Conservation (phyloP, 345 rosid genomes). For the Cardamine resedifolia region DNA sequence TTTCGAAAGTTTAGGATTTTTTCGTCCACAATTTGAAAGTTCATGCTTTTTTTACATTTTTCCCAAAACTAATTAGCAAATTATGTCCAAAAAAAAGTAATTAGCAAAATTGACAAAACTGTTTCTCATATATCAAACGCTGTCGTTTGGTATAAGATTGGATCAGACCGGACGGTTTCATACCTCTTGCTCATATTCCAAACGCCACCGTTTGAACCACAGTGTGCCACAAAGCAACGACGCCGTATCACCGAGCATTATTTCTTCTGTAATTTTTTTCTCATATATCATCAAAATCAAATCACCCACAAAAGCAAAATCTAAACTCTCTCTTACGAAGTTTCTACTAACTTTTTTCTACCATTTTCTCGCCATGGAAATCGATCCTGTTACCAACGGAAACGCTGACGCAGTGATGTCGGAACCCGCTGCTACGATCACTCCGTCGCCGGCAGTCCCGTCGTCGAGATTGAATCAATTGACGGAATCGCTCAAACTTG, state of each 20-base stretch:
- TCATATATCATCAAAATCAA: constrained; percentile 5
- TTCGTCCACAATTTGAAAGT: too few relatives aligned
- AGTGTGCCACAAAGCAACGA: neutral
- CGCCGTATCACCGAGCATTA: neutral
- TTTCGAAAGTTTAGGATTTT: too few relatives aligned
- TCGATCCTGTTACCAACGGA: constrained; percentile 52
- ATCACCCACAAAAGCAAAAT: constrained; percentile 27
- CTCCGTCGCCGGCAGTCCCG: constrained; percentile 37
- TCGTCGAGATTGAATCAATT: constrained; percentile 60
- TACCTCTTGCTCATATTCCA: neutral
- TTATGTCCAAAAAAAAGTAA: too few relatives aligned
- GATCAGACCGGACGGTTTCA: neutral
- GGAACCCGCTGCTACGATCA: constrained; percentile 33
- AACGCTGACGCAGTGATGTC: constrained; percentile 35
- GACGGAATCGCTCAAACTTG: constrained; percentile 80
- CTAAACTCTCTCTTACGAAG: constrained; percentile 7
- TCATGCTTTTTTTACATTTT: too few relatives aligned
- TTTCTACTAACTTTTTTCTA: constrained; percentile 3
- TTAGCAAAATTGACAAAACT: neutral
- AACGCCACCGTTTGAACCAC: neutral
- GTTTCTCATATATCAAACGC: too few relatives aligned
- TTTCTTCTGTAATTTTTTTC: neutral
- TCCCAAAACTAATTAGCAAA: too few relatives aligned
- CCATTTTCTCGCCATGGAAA: constrained; percentile 43
- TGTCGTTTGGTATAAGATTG: neutral